Evolutionary conservation across 805 yeast genomes (phyloP).

Genomic region (Lachancea cidri): DNA sequence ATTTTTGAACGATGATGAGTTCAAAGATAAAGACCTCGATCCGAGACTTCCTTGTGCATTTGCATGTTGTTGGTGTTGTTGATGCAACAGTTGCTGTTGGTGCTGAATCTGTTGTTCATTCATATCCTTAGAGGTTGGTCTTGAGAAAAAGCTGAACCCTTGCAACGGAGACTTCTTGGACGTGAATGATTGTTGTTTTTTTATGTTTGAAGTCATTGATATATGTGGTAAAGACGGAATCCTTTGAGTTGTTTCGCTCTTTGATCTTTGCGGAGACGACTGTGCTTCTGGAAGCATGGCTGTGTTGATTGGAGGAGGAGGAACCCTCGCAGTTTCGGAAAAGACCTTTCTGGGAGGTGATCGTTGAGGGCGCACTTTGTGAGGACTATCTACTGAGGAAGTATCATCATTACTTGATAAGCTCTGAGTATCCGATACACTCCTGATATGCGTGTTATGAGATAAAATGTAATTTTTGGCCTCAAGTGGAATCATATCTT

Average conservation of each 20-base stretch:
- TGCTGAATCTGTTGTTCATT: constrained; percentile 14
- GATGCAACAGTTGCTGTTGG: constrained; percentile 15
- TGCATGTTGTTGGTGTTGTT: constrained; percentile 10
- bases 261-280: constrained; percentile 14
- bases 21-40: constrained; percentile 34
- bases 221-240: constrained; percentile 31
- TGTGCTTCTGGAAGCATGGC: constrained; percentile 2
- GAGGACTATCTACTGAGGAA: constrained; percentile 9
- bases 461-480: constrained; percentile 17
- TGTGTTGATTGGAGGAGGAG: constrained; percentile 9
- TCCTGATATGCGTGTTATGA: constrained; percentile 20
- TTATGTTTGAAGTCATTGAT: constrained; percentile 20
- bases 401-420: constrained; percentile 25
- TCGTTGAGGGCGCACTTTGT: constrained; percentile 3
- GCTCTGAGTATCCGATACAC: constrained; percentile 29
- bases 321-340: constrained; percentile 6
- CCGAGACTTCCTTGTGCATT: constrained; percentile 11
- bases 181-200: constrained; percentile 22
- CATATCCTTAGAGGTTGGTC: constrained; percentile 26
- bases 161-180: constrained; percentile 31
- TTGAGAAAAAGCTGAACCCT: constrained; percentile 29
- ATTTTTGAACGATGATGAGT: constrained; percentile 30
- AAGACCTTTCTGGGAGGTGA: constrained; percentile 5
- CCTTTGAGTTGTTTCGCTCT: constrained; percentile 21
- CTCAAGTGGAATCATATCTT: constrained; percentile 14